Conservation (phyloP, 352 stramenopile genomes). For the Peronosclerospora sorghi region DNA sequence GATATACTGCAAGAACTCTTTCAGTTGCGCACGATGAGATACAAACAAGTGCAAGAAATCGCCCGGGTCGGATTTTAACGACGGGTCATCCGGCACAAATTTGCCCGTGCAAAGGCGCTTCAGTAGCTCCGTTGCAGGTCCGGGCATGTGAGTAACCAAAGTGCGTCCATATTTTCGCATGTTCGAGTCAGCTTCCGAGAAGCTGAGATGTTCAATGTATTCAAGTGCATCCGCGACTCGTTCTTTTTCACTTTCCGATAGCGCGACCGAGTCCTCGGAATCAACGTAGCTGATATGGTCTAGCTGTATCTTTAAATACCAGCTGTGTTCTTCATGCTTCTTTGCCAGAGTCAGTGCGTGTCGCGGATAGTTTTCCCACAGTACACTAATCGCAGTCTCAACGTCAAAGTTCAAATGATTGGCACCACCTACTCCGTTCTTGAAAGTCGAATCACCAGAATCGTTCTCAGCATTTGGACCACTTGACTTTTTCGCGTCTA, state of each 20-base stretch:
- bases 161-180: constrained; percentile 84
- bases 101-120: constrained; percentile 85
- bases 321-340: constrained; percentile 85
- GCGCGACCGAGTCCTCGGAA: constrained; percentile 50
- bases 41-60: constrained; percentile 91
- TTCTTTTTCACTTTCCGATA: constrained; percentile 70
- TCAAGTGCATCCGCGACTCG: constrained; percentile 82
- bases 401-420: constrained; percentile 81
- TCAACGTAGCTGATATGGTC: constrained; percentile 84
- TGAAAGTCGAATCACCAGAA: constrained; percentile 13
- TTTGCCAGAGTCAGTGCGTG: constrained; percentile 84
- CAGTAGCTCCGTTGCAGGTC: constrained; percentile 82
- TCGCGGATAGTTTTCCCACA: constrained; percentile 88
- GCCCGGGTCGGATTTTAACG: constrained; percentile 64
- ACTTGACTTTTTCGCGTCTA: constrained; percentile 36
- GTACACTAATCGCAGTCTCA: constrained; percentile 86
- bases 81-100: constrained; percentile 43
- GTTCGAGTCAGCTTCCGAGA: constrained; percentile 77
- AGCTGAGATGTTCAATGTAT: constrained; percentile 84
- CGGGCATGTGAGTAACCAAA: constrained; percentile 80
- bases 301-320: constrained; percentile 89
- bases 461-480: constrained; percentile 15
- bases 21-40: constrained; percentile 80
- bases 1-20: constrained; percentile 85
- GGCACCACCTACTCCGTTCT: constrained; percentile 11